Conservation (phyloP, 2,329 filamentous ascomycete species). For the Neoarthrinium moseri region DNA sequence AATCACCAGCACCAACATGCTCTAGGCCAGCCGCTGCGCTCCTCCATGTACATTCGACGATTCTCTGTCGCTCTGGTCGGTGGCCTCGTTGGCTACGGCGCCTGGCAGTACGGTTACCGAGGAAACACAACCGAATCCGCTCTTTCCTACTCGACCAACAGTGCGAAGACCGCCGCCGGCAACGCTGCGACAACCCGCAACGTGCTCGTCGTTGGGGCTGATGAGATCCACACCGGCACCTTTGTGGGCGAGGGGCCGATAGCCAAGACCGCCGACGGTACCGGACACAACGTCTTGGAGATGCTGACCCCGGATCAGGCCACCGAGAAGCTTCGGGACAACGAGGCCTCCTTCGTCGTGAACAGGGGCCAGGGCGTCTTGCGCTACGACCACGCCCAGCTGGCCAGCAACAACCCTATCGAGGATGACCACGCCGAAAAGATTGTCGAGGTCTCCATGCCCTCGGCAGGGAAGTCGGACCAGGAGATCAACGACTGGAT, state of each 20-base stretch:
- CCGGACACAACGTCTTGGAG: slow-evolving; percentile 82
- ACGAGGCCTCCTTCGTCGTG: slow-evolving; percentile 89
- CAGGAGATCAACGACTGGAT: slow-evolving; percentile 83
- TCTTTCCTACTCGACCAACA: slow-evolving; percentile 41
- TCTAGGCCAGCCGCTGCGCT: slow-evolving; percentile 51
- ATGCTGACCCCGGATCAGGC: slow-evolving; percentile 97
- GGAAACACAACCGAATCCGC: slow-evolving; percentile 35
- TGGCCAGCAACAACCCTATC: slow-evolving; percentile 95
- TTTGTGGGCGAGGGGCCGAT: slow-evolving; percentile 84
- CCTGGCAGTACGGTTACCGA: slow-evolving; percentile 74
- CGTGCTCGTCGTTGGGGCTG: slow-evolving; percentile 84
- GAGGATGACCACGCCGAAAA: slow-evolving; percentile 98
- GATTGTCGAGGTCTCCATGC: slow-evolving; percentile 84
- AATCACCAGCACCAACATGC: slow-evolving; percentile 31
- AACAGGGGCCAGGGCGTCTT: slow-evolving; percentile 88
- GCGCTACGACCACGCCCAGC: slow-evolving; percentile 90
- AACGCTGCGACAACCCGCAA: slow-evolving; percentile 54
- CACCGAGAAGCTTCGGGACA: slow-evolving; percentile 81
- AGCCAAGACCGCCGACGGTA: slow-evolving; percentile 82
- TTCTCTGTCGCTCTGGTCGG: slow-evolving; percentile 67
- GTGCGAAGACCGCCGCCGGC: slow-evolving; percentile 29
- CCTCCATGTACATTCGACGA: slow-evolving; percentile 75
- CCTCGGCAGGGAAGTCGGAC: slow-evolving; percentile 38
- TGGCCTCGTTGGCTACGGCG: slow-evolving; percentile 71
- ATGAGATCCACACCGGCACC: slow-evolving; percentile 84